phyloP scores from a whole-genome alignment of 768 basidiomycete genomes.

The Lepiota subincarnata region DNA sequence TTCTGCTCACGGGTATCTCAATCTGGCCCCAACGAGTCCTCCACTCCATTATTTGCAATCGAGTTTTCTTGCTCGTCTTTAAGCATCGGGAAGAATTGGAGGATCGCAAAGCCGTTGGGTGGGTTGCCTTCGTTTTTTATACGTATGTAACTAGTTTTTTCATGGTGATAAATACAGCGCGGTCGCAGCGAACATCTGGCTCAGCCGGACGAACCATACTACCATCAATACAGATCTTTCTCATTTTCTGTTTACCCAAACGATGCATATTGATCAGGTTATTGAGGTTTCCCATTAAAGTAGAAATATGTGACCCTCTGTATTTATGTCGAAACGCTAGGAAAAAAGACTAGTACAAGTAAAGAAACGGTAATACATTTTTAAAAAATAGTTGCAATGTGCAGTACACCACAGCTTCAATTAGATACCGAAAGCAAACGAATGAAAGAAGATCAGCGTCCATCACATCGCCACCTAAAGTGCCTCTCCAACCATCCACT shows the following conservation, averaged over 20 bases:
- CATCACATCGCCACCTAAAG: background rate
- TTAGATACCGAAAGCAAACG: too few relatives aligned
- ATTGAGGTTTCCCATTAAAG: background rate
- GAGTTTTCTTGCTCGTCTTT: background rate
- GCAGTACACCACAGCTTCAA: too few relatives aligned
- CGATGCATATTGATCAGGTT: background rate
- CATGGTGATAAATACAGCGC: too few relatives aligned
- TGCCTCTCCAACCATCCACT: background rate
- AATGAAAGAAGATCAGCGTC: background rate
- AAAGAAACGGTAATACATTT: too few relatives aligned
- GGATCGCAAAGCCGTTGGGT: background rate
- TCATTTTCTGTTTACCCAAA: background rate
- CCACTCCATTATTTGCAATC: slow-evolving; percentile 7
- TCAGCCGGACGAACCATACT: background rate
- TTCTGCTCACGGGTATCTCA: background rate
- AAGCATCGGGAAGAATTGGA: background rate
- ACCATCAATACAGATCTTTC: background rate
- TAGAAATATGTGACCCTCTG: too few relatives aligned
- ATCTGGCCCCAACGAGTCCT: background rate
- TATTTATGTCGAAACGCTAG: too few relatives aligned
- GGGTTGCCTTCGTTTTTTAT: too few relatives aligned
- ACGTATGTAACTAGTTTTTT: background rate
- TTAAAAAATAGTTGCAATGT: too few relatives aligned
- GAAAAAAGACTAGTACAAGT: too few relatives aligned
- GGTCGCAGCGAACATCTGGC: background rate